Evolutionary conservation across 306 rosid species (phyloP), one percentile per base, ranked within the genome.

Genomic region (Crotalaria pallida): DNA sequence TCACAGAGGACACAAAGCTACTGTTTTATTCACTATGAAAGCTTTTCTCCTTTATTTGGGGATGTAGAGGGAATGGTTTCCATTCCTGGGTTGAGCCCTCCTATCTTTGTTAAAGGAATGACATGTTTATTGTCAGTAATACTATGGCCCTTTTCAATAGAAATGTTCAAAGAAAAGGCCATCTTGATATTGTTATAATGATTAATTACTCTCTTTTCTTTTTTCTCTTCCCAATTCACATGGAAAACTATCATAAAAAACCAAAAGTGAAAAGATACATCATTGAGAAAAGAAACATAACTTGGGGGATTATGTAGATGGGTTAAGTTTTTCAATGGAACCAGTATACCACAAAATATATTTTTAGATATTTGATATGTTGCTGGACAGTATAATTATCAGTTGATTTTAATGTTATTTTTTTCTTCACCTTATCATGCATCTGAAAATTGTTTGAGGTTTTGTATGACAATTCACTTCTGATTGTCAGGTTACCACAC

Each of bases 401-500:
- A 58, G 38, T 36, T 57, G 50, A 29, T 21, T 31, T 45, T 11
- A 26, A 45, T 36, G 24, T 31, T 67, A 22, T 74, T 49, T 17
- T 34, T 65, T n/a, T 56, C 15, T 40, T 36, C 66, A 31, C 18
- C 23, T 78, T 71, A 19, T 47, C 16, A 15, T 80, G 75, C 66
- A 75, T 64, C 56, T 24, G 44, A 16, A 69, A 69, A 33, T 72
- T 23, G 29, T 51, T 65, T 61, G 41, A 79, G 48, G 18, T 31
- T 29, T 7, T 60, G 49, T 70, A 75, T 63, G 60, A 65, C 65
- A 56, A 22, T 59, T 19, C 6, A 15, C 48, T 85, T 79, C 43
- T 75, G 77, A 50, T 82, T 67, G 67, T 66, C 88, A 94, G 98
- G 92, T 81, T 83, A 19, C 81, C n/a, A 61, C 69, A 17, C 74